A percentile compares a stretch with the other conserved stretches of the same genome.
Conservation (phyloP, 2,329 filamentous ascomycete genomes). For the Paraphoma chrysanthemicola region DNA sequence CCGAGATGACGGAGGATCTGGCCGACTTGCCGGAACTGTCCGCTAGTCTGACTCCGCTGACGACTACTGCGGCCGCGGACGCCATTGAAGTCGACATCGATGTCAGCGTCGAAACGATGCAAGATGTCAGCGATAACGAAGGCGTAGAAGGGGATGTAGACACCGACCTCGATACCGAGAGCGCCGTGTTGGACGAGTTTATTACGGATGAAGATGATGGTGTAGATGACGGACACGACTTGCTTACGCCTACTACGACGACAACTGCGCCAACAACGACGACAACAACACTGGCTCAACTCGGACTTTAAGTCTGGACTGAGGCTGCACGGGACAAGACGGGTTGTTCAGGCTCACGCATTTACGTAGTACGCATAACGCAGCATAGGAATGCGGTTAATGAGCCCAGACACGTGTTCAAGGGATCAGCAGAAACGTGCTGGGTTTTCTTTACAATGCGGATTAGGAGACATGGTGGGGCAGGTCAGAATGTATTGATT, state of each 20-base stretch:
- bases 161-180: slow-evolving; percentile 34
- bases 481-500: too few relatives aligned
- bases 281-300: not conserved
- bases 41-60: slow-evolving; percentile 6
- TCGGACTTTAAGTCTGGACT: too few relatives aligned
- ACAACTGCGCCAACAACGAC: not conserved
- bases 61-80: not conserved
- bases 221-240: not conserved
- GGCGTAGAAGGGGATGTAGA: slow-evolving; percentile 24
- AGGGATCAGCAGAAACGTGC: too few relatives aligned
- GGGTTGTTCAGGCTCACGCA: too few relatives aligned
- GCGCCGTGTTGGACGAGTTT: slow-evolving; percentile 34
- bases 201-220: slow-evolving; percentile 19
- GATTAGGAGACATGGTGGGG: too few relatives aligned
- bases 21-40: slow-evolving; percentile 10
- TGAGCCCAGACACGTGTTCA: too few relatives aligned
- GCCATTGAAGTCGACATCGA: not conserved
- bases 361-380: too few relatives aligned
- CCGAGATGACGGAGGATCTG: slow-evolving; percentile 26
- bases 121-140: slow-evolving; percentile 6
- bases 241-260: slow-evolving; percentile 28
- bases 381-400: too few relatives aligned
- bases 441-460: too few relatives aligned
- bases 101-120: slow-evolving; percentile 11
- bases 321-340: too few relatives aligned